Evolutionary conservation across 169 alveolate genomes (phyloP).

Genomic region (Babesia gibsoni): DNA sequence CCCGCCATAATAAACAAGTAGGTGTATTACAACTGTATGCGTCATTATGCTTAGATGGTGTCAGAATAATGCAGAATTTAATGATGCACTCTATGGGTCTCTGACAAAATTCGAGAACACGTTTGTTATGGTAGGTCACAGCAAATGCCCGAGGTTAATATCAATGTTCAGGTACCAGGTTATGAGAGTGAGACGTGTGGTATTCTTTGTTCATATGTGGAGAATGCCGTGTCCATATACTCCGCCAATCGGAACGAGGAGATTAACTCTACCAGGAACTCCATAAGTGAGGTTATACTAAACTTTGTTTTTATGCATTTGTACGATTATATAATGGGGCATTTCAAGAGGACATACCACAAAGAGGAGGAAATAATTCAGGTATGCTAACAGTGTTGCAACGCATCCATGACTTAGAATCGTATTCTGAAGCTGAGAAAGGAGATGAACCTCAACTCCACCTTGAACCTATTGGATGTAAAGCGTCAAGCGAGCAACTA

Average conservation of each 20-base stretch:
- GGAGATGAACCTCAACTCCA: constrained; percentile 56
- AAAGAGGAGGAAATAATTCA: constrained; percentile 40
- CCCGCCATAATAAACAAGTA: background rate
- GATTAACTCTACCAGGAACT: constrained; percentile 2
- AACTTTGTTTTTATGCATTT: constrained; percentile 28
- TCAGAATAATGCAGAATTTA: constrained; percentile 34
- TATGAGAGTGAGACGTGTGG: constrained; percentile 51
- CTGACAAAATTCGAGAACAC: constrained; percentile 34
- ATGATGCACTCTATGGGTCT: background rate
- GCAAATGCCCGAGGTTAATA: background rate
- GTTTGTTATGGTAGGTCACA: constrained; percentile 44
- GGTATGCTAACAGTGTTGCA: background rate
- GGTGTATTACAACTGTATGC: background rate
- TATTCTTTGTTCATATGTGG: constrained; percentile 37
- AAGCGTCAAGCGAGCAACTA: constrained; percentile 39
- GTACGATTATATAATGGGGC: constrained; percentile 13
- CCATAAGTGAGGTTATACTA: constrained; percentile 37
- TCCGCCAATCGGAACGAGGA: constrained; percentile 33
- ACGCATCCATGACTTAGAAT: background rate
- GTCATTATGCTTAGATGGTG: constrained; percentile 32
- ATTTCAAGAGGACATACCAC: constrained; percentile 17
- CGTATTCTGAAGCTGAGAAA: constrained; percentile 45
- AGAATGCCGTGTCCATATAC: constrained; percentile 21
- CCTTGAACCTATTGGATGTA: constrained; percentile 39
- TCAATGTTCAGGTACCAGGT: constrained; percentile 61